Evolutionary conservation across 2,329 filamentous ascomycete genomes (phyloP), one percentile per base, ranked within the genome.

Genomic region (Pyrenophora teres): DNA sequence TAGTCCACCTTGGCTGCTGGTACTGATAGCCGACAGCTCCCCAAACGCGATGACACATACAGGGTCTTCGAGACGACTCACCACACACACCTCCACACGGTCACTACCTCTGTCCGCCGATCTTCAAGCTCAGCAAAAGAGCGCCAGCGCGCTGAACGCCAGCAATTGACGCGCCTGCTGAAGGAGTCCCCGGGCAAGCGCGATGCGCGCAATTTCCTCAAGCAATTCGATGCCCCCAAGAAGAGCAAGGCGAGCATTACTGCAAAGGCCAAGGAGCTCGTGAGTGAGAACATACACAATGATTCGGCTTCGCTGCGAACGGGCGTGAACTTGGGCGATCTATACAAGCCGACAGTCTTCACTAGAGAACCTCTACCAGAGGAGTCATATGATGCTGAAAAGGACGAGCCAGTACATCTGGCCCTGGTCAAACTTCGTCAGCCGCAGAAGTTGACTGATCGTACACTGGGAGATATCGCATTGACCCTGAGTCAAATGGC

Each of bases 101-200:
- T 59, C 2, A 52, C 53, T 1, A 40, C 59, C 48, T 60, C 62
- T 44, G 46, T 63, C 9, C 60, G 56, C 38, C 62, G 60, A 46
- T 50, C 56, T 2, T 65, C 59, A 37, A 70, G 65, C 56, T 63
- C 64, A 3, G 67, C 67, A 13, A 73, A 72, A 60, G 68, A 69
- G 56, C 64, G 69, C 30, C 70, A 72, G 51, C 69, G 69, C 31
- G 68, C 69, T 33, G 69, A 74, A 50, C 70, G 71, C 44, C 63
- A 72, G 40, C 65, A 72, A 59, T 59, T 74, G 64, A 72, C 69
- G 16, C 67, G 67, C 25, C 57, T 97, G 3, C 80, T 99, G 27
- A 90, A 90, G 66, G 91, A 92, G 15, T 91, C 92, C 9, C 89
- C 92, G 5, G 97, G 93, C 0, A 96, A 92, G 74, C 86, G 94